Conservation (phyloP, 371 early-diverging fungal species). For the Circinella minor region DNA sequence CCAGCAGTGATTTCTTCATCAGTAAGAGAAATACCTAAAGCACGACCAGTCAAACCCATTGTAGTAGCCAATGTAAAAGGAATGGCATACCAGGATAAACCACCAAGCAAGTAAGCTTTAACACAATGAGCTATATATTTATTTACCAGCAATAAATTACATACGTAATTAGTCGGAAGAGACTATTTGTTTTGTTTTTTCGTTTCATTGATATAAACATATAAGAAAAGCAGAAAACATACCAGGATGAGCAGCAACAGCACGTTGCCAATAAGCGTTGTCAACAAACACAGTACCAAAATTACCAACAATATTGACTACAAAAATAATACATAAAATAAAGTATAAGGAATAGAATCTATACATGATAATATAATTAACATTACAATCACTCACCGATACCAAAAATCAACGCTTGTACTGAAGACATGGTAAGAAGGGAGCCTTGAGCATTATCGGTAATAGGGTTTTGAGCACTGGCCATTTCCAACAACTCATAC, state of each 20-base stretch:
- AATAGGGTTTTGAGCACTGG: conserved; percentile 57
- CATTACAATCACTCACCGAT: conserved; percentile 21
- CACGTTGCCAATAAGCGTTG: conserved; percentile 76
- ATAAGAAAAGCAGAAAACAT: no score
- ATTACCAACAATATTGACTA: conserved; percentile 74
- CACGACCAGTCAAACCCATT: conserved; percentile 69
- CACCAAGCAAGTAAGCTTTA: conserved; percentile 71
- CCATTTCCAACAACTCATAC: conserved; percentile 64
- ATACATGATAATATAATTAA: no score
- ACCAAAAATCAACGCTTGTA: conserved; percentile 69
- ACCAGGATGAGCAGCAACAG: conserved; percentile 69
- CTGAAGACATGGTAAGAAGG: conserved; percentile 69
- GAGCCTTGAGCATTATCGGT: conserved; percentile 63
- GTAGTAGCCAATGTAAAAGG: conserved; percentile 75
- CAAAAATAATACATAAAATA: no score
- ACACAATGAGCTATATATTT: conserved; percentile 50
- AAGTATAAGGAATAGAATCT: no score
- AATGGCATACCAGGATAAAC: conserved; percentile 71
- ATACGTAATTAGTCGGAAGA: no score
- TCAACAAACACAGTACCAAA: conserved; percentile 79
- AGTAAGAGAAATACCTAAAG: conserved; percentile 58
- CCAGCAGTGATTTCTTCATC: conserved; percentile 63
- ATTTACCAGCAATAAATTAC: no score
- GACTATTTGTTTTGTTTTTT: no score
- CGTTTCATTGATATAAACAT: no score